phyloP scores from a whole-genome alignment of 2,329 filamentous ascomycete genomes.

The Fusarium sororula region DNA sequence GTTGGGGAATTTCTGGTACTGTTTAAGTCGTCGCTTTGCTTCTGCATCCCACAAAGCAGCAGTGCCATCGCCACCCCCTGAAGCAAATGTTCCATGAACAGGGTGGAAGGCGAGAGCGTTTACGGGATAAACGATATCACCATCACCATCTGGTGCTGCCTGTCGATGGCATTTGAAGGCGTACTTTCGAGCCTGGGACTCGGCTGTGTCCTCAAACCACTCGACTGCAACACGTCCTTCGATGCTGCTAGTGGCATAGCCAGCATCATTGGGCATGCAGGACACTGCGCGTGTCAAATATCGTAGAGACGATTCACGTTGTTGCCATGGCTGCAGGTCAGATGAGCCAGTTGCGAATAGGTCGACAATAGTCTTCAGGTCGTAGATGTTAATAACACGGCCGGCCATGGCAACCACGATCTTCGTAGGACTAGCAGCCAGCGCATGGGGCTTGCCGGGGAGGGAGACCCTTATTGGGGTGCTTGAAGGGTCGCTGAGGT shows the following conservation, averaged over 20 bases:
- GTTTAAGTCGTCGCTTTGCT: conserved; percentile 87
- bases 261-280: conserved; percentile 96
- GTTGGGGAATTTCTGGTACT: conserved; percentile 85
- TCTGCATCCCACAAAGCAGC: conserved; percentile 95
- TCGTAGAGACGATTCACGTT: conserved; percentile 91
- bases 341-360: conserved; percentile 57
- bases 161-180: conserved; percentile 99
- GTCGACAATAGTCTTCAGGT: conserved; percentile 73
- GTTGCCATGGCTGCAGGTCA: conserved; percentile 83
- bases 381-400: conserved; percentile 93
- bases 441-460: conserved; percentile 87
- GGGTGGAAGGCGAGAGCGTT: conserved; percentile 92
- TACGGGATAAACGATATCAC: conserved; percentile 89
- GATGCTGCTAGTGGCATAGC: conserved; percentile 91
- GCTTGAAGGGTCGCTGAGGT: conserved; percentile 62
- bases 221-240: conserved; percentile 96
- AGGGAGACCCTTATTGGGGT: conserved; percentile 73
- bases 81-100: conserved; percentile 83
- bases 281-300: conserved; percentile 94
- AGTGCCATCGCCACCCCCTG: conserved; percentile 87
- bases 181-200: conserved; percentile 92
- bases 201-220: conserved; percentile 91
- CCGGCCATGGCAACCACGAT: conserved; percentile 96
- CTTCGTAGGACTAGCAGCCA: conserved; percentile 80
- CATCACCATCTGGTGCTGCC: conserved; percentile 67